Conservation (phyloP, 2,329 filamentous ascomycete species). For the Ustulina deusta region DNA sequence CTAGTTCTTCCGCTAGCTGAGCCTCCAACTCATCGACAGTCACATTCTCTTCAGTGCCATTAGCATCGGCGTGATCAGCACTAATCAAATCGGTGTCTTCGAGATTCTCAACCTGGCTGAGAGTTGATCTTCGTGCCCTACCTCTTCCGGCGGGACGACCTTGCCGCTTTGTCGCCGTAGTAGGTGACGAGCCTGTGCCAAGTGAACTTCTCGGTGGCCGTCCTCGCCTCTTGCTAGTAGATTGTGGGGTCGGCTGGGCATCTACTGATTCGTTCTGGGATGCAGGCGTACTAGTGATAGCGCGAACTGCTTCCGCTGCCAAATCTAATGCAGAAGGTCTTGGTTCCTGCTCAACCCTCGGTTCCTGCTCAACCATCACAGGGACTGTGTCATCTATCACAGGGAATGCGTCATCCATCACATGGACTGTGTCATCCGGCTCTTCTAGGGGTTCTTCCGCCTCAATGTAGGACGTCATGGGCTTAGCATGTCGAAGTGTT, state of each 20-base stretch:
- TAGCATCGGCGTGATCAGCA: slow-evolving; percentile 34
- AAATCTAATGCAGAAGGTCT: slow-evolving; percentile 55
- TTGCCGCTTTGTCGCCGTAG: slow-evolving; percentile 32
- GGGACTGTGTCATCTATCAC: slow-evolving; percentile 53
- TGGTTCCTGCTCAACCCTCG: slow-evolving; percentile 16
- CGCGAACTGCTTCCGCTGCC: slow-evolving; percentile 54
- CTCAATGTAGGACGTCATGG: slow-evolving; percentile 64
- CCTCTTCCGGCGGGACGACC: slow-evolving; percentile 40
- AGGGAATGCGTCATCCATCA: slow-evolving; percentile 52
- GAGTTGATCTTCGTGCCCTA: slow-evolving; percentile 46
- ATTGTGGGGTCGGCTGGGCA: slow-evolving; percentile 39
- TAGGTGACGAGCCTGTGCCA: slow-evolving; percentile 32
- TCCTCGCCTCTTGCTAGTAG: slow-evolving; percentile 48
- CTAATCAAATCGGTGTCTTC: slow-evolving; percentile 39
- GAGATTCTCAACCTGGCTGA: slow-evolving; percentile 41
- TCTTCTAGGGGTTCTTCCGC: slow-evolving; percentile 61
- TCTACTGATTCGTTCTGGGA: slow-evolving; percentile 17
- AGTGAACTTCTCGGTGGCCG: slow-evolving; percentile 48
- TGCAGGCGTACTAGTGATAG: slow-evolving; percentile 45
- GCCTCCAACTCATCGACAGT: slow-evolving; percentile 53
- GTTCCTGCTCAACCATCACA: slow-evolving; percentile 33
- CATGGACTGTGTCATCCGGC: slow-evolving; percentile 54
- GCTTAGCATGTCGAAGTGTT: slow-evolving; percentile 64
- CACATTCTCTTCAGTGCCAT: slow-evolving; percentile 38
- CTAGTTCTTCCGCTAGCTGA: slow-evolving; percentile 52